Evolutionary conservation across 2,329 filamentous ascomycete species (phyloP).

Genomic region (Pseudonectria buxi): DNA sequence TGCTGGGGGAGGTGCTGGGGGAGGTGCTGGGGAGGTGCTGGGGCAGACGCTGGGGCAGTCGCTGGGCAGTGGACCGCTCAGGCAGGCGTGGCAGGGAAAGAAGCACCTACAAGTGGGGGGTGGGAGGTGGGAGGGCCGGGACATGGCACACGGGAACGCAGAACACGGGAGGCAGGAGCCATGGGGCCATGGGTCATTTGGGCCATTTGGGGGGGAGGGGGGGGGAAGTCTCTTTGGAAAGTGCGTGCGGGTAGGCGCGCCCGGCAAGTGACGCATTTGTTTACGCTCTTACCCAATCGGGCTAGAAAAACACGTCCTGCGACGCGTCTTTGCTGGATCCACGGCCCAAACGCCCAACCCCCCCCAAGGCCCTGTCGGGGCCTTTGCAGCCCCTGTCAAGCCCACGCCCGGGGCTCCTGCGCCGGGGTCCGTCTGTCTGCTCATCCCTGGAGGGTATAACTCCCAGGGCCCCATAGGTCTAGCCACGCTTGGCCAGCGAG

Average conservation of each 20-base stretch:
- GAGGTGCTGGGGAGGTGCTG: neutral
- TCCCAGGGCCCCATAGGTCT: too few species aligned
- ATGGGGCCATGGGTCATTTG: too few species aligned
- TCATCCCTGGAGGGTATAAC: conserved; percentile 5
- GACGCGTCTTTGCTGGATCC: conserved; percentile 25
- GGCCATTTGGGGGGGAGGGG: conserved; percentile 5
- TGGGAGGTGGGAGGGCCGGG: conserved; percentile 4
- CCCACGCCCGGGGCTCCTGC: conserved; percentile 16
- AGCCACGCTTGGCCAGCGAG: too few species aligned
- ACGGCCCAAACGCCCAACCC: conserved; percentile 6
- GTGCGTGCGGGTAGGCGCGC: conserved; percentile 7
- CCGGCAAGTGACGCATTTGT: conserved; percentile 31
- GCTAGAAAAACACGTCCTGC: conserved; percentile 25
- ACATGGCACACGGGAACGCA: conserved; percentile 10
- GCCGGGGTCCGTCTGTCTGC: conserved; percentile 10
- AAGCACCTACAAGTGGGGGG: conserved; percentile 1
- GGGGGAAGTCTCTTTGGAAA: neutral
- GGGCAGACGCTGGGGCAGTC: conserved; percentile 6
- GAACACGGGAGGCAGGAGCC: conserved; percentile 7
- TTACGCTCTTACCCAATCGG: conserved; percentile 26
- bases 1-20: conserved; percentile 1
- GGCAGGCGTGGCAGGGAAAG: neutral
- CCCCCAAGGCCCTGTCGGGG: neutral
- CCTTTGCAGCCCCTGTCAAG: conserved; percentile 7
- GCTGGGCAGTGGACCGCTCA: conserved; percentile 3